These are phyloP conservation scores for Hericium alpestre DNA, from an alignment of 768 basidiomycete genomes.

Conservation along the genomic window DNA sequence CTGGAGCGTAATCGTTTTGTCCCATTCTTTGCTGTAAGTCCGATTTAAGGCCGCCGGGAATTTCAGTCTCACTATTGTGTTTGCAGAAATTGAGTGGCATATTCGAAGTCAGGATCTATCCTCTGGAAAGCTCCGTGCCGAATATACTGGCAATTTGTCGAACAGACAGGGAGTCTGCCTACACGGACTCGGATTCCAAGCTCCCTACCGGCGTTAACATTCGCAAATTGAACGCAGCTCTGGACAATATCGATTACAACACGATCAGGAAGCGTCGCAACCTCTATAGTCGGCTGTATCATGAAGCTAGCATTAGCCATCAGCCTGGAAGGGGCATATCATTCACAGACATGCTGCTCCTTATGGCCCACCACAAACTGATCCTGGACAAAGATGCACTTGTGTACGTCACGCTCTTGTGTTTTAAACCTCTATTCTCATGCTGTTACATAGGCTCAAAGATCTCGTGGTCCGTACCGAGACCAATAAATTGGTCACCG, in stretches of 20 bases:
- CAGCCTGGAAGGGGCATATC: constrained; percentile 73
- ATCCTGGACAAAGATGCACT: constrained; percentile 85
- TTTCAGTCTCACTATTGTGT: constrained; percentile 2
- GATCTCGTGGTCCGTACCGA: constrained; percentile 70
- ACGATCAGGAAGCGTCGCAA: constrained; percentile 56
- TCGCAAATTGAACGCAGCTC: constrained; percentile 41
- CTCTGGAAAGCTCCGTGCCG: constrained; percentile 49
- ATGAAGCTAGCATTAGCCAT: constrained; percentile 74
- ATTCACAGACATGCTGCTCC: constrained; percentile 79
- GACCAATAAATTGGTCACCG: constrained; percentile 70
- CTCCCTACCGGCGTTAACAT: constrained; percentile 51
- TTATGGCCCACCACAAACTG: constrained; percentile 85
- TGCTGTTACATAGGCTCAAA: constrained; percentile 44
- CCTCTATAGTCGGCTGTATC: constrained; percentile 67
- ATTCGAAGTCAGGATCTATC: constrained; percentile 84
- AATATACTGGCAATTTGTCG: constrained; percentile 47
- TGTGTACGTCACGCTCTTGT: constrained; percentile 42
- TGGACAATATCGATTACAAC: constrained; percentile 56
- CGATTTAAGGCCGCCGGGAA: background rate
- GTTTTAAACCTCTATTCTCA: background rate
- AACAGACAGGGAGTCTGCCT: constrained; percentile 25
- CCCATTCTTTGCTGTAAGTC: constrained; percentile 71
- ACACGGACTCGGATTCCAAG: constrained; percentile 20
- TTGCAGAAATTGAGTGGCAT: constrained; percentile 69
- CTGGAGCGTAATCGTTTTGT: constrained; percentile 62